These are phyloP conservation scores for Galerina marginata DNA, from an alignment of 768 basidiomycete species.

Conservation along the genomic window DNA sequence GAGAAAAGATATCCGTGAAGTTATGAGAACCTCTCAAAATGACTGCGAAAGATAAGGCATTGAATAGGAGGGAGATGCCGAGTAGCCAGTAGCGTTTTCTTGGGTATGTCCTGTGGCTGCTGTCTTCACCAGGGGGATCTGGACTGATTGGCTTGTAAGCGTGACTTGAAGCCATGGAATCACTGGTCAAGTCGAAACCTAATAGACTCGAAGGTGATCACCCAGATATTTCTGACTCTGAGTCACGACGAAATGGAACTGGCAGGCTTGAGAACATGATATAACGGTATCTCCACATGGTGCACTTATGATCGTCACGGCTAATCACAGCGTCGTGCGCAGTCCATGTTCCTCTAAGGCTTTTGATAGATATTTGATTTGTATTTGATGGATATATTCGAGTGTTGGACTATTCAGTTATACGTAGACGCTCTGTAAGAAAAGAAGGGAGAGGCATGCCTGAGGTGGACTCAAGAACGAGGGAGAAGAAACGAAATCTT, in stretches of 20 bases:
- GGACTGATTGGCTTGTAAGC: slow-evolving; percentile 5
- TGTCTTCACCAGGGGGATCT: not conserved
- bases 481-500: too few species aligned
- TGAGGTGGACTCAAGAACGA: too few species aligned
- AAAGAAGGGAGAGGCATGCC: too few species aligned
- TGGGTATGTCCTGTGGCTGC: not conserved
- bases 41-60: slow-evolving; percentile 14
- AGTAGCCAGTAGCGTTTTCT: slow-evolving; percentile 11
- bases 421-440: too few species aligned
- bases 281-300: too few species aligned
- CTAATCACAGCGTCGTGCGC: too few species aligned
- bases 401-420: too few species aligned
- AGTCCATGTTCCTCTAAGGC: too few species aligned
- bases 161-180: not conserved
- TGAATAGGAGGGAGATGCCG: slow-evolving; percentile 18
- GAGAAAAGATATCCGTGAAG: slow-evolving; percentile 14
- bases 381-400: too few species aligned
- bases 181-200: not conserved
- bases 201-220: not conserved
- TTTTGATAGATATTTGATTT: too few species aligned
- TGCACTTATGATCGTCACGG: too few species aligned
- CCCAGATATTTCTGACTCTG: not conserved
- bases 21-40: slow-evolving; percentile 14
- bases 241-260: not conserved
- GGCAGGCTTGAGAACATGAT: not conserved